Percentiles rank a stretch among this genome's conserved stretches.
Evolutionary conservation across 2,329 filamentous ascomycete genomes (phyloP).

Genomic region (Fusarium floridanum): DNA sequence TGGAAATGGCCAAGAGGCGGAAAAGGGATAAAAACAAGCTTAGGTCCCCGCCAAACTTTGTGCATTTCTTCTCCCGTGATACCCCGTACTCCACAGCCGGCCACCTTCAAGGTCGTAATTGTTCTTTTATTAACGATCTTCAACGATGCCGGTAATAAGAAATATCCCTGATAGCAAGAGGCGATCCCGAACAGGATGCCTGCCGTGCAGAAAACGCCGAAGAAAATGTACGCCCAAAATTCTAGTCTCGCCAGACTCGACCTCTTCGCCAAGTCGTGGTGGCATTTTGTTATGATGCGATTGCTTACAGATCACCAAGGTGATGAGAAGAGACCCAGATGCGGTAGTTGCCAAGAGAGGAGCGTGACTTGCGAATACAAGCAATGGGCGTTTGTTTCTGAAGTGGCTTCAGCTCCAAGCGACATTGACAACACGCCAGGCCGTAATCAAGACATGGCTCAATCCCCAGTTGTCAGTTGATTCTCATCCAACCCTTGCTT

Average conservation of each 20-base stretch:
- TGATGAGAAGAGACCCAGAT: constrained; percentile 33
- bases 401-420: constrained; percentile 4
- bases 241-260: not conserved
- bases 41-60: not conserved
- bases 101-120: too few species aligned
- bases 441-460: not conserved
- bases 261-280: not conserved
- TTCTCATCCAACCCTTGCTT: not conserved
- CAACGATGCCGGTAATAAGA: not conserved
- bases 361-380: constrained; percentile 34
- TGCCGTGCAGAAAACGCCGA: constrained; percentile 33
- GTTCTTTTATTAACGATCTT: not conserved
- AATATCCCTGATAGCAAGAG: constrained; percentile 1
- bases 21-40: not conserved
- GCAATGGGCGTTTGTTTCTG: constrained; percentile 33
- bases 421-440: not conserved
- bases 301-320: constrained; percentile 1
- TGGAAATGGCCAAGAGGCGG: too few species aligned
- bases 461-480: not conserved
- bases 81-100: not conserved
- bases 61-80: not conserved
- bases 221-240: constrained; percentile 26
- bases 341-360: constrained; percentile 28
- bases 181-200: not conserved
- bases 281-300: too few species aligned